Evolutionary conservation across 2,329 filamentous ascomycete species (phyloP).

Genomic region (Bertia moriformis): DNA sequence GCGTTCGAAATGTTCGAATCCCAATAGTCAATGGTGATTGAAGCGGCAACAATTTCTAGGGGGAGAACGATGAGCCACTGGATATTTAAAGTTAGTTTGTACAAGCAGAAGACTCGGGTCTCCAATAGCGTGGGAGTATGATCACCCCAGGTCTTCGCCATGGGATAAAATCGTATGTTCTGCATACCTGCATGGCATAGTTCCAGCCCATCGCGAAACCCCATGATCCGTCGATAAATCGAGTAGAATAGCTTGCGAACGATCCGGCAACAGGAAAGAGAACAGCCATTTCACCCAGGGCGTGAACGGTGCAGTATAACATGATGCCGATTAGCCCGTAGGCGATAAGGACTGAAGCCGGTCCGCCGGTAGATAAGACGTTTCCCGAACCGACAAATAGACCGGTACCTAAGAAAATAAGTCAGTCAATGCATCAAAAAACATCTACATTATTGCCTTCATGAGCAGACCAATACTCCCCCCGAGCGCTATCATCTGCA

Average conservation of each 20-base stretch:
- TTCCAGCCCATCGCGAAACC: conserved; percentile 25
- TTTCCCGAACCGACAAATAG: conserved; percentile 1
- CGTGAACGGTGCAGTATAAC: background rate
- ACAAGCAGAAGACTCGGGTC: too few species aligned
- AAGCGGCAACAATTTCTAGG: conserved; percentile 13
- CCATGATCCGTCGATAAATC: conserved; percentile 20
- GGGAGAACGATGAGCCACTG: conserved; percentile 20
- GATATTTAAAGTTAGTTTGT: too few species aligned
- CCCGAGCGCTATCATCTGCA: conserved; percentile 1
- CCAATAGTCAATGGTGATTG: conserved; percentile 6
- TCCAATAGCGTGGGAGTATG: too few species aligned
- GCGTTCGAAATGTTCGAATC: conserved; percentile 5
- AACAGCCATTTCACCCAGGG: conserved; percentile 6
- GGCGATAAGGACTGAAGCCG: background rate
- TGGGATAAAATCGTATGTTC: too few species aligned
- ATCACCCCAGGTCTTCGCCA: too few species aligned
- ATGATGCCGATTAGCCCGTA: background rate
- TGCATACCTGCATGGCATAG: too few species aligned
- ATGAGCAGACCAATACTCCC: background rate
- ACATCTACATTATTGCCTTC: too few species aligned
- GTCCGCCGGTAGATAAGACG: background rate
- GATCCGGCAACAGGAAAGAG: conserved; percentile 18
- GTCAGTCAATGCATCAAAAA: background rate
- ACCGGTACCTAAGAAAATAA: conserved; percentile 1
- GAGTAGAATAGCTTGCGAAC: conserved; percentile 22